Base-by-base conservation (phyloP, 1,139 yeast genomes). In the Geotrichum reessii region DNA sequence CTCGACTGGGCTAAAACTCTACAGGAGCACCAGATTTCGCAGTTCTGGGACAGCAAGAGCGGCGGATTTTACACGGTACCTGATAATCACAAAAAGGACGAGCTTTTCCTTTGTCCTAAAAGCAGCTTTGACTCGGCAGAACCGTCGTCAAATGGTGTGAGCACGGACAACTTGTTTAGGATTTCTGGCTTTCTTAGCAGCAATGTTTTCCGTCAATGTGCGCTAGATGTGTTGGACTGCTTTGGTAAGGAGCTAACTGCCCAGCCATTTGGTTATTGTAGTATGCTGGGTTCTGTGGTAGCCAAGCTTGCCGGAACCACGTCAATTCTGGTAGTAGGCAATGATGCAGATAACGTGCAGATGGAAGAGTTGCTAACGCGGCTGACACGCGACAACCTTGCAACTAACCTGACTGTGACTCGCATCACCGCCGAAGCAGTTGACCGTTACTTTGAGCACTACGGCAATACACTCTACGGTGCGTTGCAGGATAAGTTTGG, bases 101-200 rank as follows among this genome's bases (percentile, higher is more conserved):
- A 66, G 47, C 67, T 72, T 21, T 65, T 71, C 63, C 25, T 60
- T 21, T 64, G 76, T 17, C 74, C 75, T 52, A 74, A 74, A 63
- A 62, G 65, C 33, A 73, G 73, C 21, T 72, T 71, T 57, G 78
- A 75, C 58, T 60, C 70, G n/a, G 74, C 75, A 1, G 76, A 73
- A 61, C 78, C 78, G 0, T 67, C 73, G 28, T 63, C 75, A 9
- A 73, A 75, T 51, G 75, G 75, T 7, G 68, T 74, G 0, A 66
- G 77, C 0, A 67, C 70, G 3, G 54, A 57, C 33, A 75, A 75
- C 61, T 65, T 75, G 42, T 62, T 59, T 53, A 58, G 72, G 19
- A 66, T 74, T 4, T 66, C 65, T 3, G 64, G 67, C 11, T 62
- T 72, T 52, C 60, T 70, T 2, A 66, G 63, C 17, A 64, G 66